Evolutionary conservation across 441 rosid genomes (phyloP).

Genomic region (Hypseocharis bilobata): DNA sequence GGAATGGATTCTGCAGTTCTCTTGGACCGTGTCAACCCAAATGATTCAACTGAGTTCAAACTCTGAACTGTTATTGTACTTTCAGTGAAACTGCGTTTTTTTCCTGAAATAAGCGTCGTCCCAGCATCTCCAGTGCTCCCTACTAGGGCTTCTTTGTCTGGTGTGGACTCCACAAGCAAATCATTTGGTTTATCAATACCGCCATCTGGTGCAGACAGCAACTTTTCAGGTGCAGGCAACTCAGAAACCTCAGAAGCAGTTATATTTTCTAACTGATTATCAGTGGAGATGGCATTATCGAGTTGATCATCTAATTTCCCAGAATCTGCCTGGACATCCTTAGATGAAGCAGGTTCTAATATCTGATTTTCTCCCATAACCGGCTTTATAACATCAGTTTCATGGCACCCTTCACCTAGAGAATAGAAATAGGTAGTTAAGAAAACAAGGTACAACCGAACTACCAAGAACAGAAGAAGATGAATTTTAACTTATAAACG

Average conservation of each 20-base stretch:
- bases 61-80: constrained; percentile 61
- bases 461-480: constrained; percentile 15
- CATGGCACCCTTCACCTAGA: constrained; percentile 34
- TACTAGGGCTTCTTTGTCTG: constrained; percentile 44
- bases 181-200: constrained; percentile 38
- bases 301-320: constrained; percentile 33
- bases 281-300: constrained; percentile 26
- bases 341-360: constrained; percentile 34
- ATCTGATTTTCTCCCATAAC: constrained; percentile 29
- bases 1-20: constrained; percentile 65
- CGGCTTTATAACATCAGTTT: constrained; percentile 20
- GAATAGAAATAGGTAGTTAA: neutral
- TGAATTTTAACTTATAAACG: constrained; percentile 1
- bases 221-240: constrained; percentile 68
- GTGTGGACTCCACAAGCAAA: constrained; percentile 49
- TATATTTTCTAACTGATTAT: constrained; percentile 33
- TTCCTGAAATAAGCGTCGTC: constrained; percentile 43
- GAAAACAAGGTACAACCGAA: constrained; percentile 6
- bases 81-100: constrained; percentile 66
- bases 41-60: constrained; percentile 62
- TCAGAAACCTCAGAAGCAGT: constrained; percentile 32
- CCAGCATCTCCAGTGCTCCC: constrained; percentile 36
- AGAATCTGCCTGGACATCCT: constrained; percentile 28
- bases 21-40: constrained; percentile 43
- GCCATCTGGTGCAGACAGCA: constrained; percentile 51